Base-by-base conservation (phyloP, 2,329 filamentous ascomycete genomes). In the Acrocalymma vagum region DNA sequence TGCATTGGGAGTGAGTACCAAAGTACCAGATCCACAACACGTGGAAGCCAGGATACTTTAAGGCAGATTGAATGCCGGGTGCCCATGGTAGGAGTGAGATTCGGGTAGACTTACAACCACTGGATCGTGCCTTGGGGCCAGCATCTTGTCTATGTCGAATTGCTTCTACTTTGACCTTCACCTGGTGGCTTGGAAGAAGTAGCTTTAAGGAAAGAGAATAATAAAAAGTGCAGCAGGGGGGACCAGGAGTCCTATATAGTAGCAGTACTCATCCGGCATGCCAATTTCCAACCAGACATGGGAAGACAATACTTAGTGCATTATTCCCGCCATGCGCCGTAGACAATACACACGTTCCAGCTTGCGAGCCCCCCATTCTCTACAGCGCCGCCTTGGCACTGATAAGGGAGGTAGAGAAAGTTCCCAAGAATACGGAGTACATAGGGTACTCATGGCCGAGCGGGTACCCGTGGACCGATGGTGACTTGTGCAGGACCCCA, bases 371-470 rank as follows among this genome's bases (percentile, higher is more conserved):
- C 50, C 60, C 50, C 47, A 38, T 30, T 42, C 38, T 42, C 40
- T 40, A 29, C 36, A 47, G 22, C 24, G 39, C 50, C 42, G 38
- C 17, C 62, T 65, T 64, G 60, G 62, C 60, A 60, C 53, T 58
- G 62, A 65, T 65, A 65, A 65, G 62, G 29, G 40, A 26, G n/a
- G 27, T 26, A 21, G 17, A 39, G 35, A 28, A n/a, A 24, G 25
- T 39, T 48, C 33, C 29, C 27, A 34, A 25, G 9, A 11, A 17
- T 20, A 7, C 13, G 17, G 6, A 10, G 9, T 31, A 9, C 29
- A 10, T 16, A 9, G 29, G 9, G 17, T 31, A 17, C 13, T 20
- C 17, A 6, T 7, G 9, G 27, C 26, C 28, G n/a, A n/a, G n/a
- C n/a, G n/a, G n/a, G n/a, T n/a, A n/a, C n/a, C n/a, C n/a, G n/a